These are phyloP conservation scores for Acanthamoeba comandoni DNA, from an alignment of 208 protist genomes.

Conservation along the genomic window DNA sequence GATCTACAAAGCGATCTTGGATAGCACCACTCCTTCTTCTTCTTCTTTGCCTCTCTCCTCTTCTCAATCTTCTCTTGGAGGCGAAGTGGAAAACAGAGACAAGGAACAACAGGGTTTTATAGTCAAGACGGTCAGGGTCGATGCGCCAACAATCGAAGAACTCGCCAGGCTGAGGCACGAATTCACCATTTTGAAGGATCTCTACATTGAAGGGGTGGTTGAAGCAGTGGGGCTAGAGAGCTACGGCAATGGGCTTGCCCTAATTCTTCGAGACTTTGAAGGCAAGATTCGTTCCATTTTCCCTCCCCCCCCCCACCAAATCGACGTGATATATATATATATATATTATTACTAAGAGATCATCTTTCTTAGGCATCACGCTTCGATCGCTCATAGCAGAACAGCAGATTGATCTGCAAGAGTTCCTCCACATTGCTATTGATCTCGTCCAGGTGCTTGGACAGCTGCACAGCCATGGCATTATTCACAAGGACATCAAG, in stretches of 20 bases:
- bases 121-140: neutral
- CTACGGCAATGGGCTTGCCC: constrained; percentile 30
- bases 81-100: too few species aligned
- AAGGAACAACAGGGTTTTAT: neutral
- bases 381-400: neutral
- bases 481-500: constrained; percentile 74
- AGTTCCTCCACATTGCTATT: constrained; percentile 43
- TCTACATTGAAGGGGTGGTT: constrained; percentile 52
- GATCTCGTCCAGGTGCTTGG: constrained; percentile 35
- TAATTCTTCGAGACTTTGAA: constrained; percentile 55
- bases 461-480: constrained; percentile 49
- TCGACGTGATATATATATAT: too few species aligned
- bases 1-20: neutral
- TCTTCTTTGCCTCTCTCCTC: neutral
- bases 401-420: neutral
- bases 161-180: constrained; percentile 28
- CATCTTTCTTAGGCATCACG: neutral
- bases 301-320: too few species aligned
- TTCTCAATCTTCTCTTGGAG: too few species aligned
- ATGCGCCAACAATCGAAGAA: neutral
- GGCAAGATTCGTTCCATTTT: neutral
- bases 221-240: constrained; percentile 13
- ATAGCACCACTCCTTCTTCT: neutral
- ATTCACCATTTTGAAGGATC: constrained; percentile 54
- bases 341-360: neutral